Evolutionary conservation across 2,329 filamentous ascomycete genomes (phyloP).

Genomic region (Aspergillus candidus): DNA sequence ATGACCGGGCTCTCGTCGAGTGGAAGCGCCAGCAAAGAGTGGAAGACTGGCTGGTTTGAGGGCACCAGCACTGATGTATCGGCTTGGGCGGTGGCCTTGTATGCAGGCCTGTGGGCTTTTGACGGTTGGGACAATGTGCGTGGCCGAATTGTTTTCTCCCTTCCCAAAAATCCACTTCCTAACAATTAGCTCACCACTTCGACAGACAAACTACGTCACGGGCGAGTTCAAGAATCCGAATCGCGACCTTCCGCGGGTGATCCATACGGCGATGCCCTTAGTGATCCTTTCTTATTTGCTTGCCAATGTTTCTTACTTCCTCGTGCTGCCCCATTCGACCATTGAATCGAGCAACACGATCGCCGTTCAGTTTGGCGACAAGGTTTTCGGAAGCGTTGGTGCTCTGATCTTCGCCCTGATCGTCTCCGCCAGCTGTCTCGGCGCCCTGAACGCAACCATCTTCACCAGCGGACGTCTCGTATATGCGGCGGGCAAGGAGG

Average conservation of each 20-base stretch:
- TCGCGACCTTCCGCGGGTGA: constrained; percentile 85
- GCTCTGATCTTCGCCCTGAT: constrained; percentile 79
- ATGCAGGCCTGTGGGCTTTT: constrained; percentile 95
- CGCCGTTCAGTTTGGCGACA: constrained; percentile 85
- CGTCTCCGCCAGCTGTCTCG: constrained; percentile 87
- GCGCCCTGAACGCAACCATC: constrained; percentile 85
- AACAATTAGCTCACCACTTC: background rate
- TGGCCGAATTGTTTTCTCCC: constrained; percentile 12
- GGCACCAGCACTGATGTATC: constrained; percentile 73
- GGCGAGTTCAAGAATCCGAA: constrained; percentile 91
- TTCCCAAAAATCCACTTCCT: too few species aligned
- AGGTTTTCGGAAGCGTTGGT: constrained; percentile 81
- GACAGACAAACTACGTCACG: constrained; percentile 89
- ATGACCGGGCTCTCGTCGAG: constrained; percentile 74
- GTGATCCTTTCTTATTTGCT: constrained; percentile 87
- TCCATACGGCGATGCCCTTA: constrained; percentile 92
- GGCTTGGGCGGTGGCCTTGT: constrained; percentile 87
- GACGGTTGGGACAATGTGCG: constrained; percentile 97
- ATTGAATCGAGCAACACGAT: constrained; percentile 90
- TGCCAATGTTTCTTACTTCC: constrained; percentile 88
- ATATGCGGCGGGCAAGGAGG: constrained; percentile 91
- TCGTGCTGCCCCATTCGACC: constrained; percentile 73
- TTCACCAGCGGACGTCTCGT: constrained; percentile 90
- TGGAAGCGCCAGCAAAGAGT: constrained; percentile 70
- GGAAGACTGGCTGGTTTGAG: constrained; percentile 89